Percentiles rank a stretch among this genome's conserved stretches.
These are phyloP conservation scores for Withania somnifera DNA, from an alignment of 305 asterid genomes.

Conservation along the genomic window DNA sequence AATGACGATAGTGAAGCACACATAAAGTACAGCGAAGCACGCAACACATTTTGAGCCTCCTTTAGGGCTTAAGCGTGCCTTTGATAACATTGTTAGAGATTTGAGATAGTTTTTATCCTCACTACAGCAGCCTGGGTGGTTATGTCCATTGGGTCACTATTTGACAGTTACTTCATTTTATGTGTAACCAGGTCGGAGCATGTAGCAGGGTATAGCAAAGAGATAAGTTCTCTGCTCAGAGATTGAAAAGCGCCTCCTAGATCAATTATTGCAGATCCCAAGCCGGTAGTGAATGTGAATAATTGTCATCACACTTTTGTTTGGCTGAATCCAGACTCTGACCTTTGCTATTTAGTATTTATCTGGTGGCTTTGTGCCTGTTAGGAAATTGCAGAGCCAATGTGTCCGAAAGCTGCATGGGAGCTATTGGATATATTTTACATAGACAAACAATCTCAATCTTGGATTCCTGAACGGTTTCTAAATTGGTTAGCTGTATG, in stretches of 20 bases:
- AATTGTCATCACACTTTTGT: slow-evolving; percentile 8
- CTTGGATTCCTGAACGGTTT: slow-evolving; percentile 83
- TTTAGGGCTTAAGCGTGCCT: no score
- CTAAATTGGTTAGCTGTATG: slow-evolving; percentile 93
- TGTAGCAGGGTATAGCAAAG: slow-evolving; percentile 83
- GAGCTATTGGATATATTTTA: slow-evolving; percentile 87
- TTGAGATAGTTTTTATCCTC: not conserved
- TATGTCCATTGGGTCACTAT: not conserved
- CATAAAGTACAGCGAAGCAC: no score
- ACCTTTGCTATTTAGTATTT: slow-evolving; percentile 6
- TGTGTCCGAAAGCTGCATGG: slow-evolving; percentile 86
- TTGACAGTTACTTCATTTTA: not conserved
- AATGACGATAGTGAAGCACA: no score
- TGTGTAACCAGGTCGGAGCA: slow-evolving; percentile 61
- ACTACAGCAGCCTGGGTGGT: not conserved
- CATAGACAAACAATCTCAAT: slow-evolving; percentile 74
- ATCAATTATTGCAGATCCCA: slow-evolving; percentile 62
- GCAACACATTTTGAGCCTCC: no score
- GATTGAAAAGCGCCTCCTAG: slow-evolving; percentile 36
- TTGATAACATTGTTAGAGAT: no score
- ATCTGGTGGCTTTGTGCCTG: slow-evolving; percentile 8
- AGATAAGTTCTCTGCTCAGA: slow-evolving; percentile 63
- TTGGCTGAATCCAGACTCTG: slow-evolving; percentile 3
- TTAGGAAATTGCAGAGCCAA: slow-evolving; percentile 64
- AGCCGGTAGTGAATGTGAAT: slow-evolving; percentile 45